Evolutionary conservation across 345 rosid species (phyloP), one percentile per base, ranked within the genome.

Genomic region (Gynandropsis gynandra): DNA sequence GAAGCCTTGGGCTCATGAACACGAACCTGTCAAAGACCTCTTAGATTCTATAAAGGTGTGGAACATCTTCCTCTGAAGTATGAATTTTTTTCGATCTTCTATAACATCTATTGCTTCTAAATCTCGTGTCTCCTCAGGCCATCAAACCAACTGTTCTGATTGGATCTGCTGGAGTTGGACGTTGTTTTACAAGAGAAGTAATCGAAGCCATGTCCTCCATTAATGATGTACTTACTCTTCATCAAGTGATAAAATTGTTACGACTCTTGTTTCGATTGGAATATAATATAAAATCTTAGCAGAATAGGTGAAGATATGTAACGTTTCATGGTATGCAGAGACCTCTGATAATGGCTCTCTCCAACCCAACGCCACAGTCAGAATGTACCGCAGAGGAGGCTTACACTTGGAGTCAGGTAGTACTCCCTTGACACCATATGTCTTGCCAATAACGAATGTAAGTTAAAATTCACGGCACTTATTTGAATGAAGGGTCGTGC

Each of bases 331-430:
- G 12, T 13, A 37, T 32, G 73, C 82, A 92, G 97, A 92, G 81
- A 78, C 98, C 98, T 9, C 61, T 92, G 50, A 77, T 92, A 60
- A 72, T 92, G 71, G 93, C 98, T 64, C 87, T 92, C n/a, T 92
- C 98, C 57, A 92, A 92, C 57, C 98, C 98, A 1, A 87, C 98
- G 58, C 78, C 98, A 34, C 97, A 92, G 52, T 85, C 98, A 1
- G 98, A 92, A 64, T 92, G 98, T 54, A 92, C 95, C 12, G 97
- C 97, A 21, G 85, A 92, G 71, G 90, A 92, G 72, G 98, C 98
- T 61, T 87, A 92, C 64, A 73, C 83, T n/a, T 85, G 94, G 93
- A 87, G 76, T 64, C 40, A 85, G 79, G 96, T 84, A 73, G 40
- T 52, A 62, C 20, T 56, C 42, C 45, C 10, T 36, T n/a, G 4